Base-by-base conservation (phyloP, 2,329 filamentous ascomycete species). In the Ophiostoma ulmi region DNA sequence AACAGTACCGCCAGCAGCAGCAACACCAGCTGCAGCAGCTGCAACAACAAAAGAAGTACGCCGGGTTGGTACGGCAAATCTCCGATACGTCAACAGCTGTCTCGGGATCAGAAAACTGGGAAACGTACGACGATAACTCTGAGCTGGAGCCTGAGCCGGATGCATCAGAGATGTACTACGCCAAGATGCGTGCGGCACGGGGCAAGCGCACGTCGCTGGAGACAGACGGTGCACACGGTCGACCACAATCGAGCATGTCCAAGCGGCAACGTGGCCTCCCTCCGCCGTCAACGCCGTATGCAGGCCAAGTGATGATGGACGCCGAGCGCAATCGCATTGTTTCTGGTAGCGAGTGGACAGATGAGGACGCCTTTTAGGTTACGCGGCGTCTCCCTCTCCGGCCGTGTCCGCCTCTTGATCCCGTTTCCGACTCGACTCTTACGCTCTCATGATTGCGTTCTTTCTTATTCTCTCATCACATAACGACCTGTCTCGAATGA, bases 71-170 rank as follows among this genome's bases (percentile, higher is more conserved):
- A 0, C 84, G 92, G 67, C 91, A 94, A 75, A 89, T 90, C 20
- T 92, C 90, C 7, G 88, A 88, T 74, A 90, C 90, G 0, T 94
- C 92, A n/a, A 92, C 91, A 1, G 85, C 85, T 31, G 85, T 91
- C 36, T 93, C 91, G 5, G 92, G 92, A 1, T 97, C 92, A 3
- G 94, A 98, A 80, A 98, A 98, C 79, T 98, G 94, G 94, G 94
- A 98, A 80, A 97, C 94, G 11, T 98, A 95, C 76, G 94, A 95
- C 75, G 92, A 97, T 78, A 88, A 86, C 74, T 93, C 90, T 73
- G 90, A 93, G 76, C 87, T 90, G 0, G 91, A 93, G 75, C 87
- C 90, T 0, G 91, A 93, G 76, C 84, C 85, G 35, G 93, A 97
- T 77, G 87, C 86, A 0, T 89, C 89, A 4, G 92, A 95, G 72